Percentiles rank a stretch among this genome's conserved stretches.
Evolutionary conservation across 805 yeast genomes (phyloP).

Genomic region (Lipomyces anomalus): DNA sequence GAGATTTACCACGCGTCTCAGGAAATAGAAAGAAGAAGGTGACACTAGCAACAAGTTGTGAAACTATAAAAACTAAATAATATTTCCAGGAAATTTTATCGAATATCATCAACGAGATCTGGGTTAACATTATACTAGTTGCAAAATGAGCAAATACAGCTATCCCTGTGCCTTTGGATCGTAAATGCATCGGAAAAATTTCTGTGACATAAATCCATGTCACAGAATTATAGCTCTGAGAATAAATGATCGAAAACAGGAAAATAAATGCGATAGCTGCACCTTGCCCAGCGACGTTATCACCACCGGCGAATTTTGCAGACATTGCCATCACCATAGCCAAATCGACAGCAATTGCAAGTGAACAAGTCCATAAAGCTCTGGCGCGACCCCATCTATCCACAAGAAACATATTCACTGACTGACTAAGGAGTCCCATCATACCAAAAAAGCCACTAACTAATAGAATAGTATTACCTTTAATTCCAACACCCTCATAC

Average conservation of each 20-base stretch:
- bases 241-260: constrained; percentile 22
- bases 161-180: constrained; percentile 61
- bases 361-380: too few species aligned
- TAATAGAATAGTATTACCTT: constrained; percentile 42
- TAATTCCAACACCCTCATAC: constrained; percentile 43
- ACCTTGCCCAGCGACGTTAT: constrained; percentile 27
- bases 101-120: too few species aligned
- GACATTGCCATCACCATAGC: constrained; percentile 52
- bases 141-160: constrained; percentile 44
- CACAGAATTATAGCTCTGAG: constrained; percentile 19
- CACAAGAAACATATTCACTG: constrained; percentile 49
- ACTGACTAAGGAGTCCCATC: constrained; percentile 36
- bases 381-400: constrained; percentile 65
- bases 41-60: constrained; percentile 44
- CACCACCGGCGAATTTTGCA: constrained; percentile 33
- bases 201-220: constrained; percentile 62
- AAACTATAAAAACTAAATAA: constrained; percentile 29
- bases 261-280: constrained; percentile 21
- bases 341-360: constrained; percentile 55
- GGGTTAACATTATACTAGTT: constrained; percentile 49
- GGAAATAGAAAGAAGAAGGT: constrained; percentile 52
- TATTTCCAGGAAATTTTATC: constrained; percentile 9
- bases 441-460: constrained; percentile 45
- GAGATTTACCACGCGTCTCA: constrained; percentile 59
- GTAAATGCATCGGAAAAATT: constrained; percentile 55